Base-by-base conservation (phyloP, 371 early-diverging fungal genomes). In the Apophysomyces ossiformis region DNA sequence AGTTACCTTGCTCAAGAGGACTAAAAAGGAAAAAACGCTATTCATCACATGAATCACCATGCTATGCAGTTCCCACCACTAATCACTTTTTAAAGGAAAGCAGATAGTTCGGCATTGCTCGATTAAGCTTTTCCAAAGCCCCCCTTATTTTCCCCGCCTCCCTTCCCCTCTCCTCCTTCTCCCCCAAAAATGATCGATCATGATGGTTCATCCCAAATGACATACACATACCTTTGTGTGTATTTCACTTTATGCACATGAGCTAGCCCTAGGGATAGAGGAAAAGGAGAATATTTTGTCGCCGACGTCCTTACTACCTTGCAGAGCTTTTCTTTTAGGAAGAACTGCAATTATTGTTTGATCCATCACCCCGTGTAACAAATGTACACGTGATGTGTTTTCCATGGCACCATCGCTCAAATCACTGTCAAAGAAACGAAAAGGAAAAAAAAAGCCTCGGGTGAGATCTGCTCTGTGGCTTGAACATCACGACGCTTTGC, bases 21-120 rank as follows among this genome's bases (percentile, higher is more conserved):
- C 54, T 50, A 50, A 50, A 21, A 50, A 50, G 54, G 21, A 1
- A 50, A 50, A 50, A 8, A 50, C 16, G 9, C 16, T 16, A 50
- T 50, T 26, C 21, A 26, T 50, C 54, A 50, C 54, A 50, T 50
- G 54, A 50, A 50, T 50, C 54, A 50, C 54, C 54, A 50, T 21
- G 54, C 54, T 50, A n/a, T 50, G 8, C 21, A 21, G 21, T 50
- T 50, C 54, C 54, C 54, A 50, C 54, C 54, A 16, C 8, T 18
- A n/a, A 13, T 45, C 46, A 6, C 46, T 50, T 21, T 21, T 26
- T 50, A 50, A 50, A 50, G 16, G 7, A 50, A 26, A 26, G 32
- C 32, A 26, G 32, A 26, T 26, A 26, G 32, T 26, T 21, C 54
- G 54, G 54, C 54, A 50, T 50, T 50, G 16, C 54, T 21, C 5